Evolutionary conservation across 2,329 filamentous ascomycete species (phyloP).

Genomic region (Microcyclospora pomicola): DNA sequence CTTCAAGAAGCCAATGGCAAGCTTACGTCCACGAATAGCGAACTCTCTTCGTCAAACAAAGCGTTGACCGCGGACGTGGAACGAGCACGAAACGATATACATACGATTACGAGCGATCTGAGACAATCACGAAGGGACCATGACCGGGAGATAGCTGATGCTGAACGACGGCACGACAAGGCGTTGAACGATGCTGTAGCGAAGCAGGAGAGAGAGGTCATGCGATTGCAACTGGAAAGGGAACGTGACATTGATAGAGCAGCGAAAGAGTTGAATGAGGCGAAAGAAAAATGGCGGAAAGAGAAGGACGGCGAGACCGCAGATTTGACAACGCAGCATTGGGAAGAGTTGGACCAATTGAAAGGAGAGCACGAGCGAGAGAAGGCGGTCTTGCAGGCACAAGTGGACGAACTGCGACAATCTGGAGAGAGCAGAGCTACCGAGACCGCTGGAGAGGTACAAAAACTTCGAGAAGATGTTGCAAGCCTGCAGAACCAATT

Average conservation of each 20-base stretch:
- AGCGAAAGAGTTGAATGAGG: slow-evolving; percentile 37
- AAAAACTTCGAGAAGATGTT: slow-evolving; percentile 16
- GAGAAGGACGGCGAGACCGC: slow-evolving; percentile 42
- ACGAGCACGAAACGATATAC: slow-evolving; percentile 19
- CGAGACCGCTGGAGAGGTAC: slow-evolving; percentile 37
- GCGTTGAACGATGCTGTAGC: slow-evolving; percentile 13
- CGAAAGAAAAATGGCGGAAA: slow-evolving; percentile 27
- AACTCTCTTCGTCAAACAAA: slow-evolving; percentile 39
- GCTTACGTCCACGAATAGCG: slow-evolving; percentile 16
- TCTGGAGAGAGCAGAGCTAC: slow-evolving; percentile 43
- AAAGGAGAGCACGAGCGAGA: slow-evolving; percentile 51
- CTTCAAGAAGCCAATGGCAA: background rate
- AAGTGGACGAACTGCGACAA: slow-evolving; percentile 36
- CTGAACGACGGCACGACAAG: slow-evolving; percentile 16
- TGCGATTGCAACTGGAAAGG: slow-evolving; percentile 24
- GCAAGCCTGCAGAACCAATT: slow-evolving; percentile 10
- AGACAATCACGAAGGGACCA: slow-evolving; percentile 20
- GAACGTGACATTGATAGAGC: slow-evolving; percentile 43
- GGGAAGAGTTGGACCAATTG: slow-evolving; percentile 53
- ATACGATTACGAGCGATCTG: slow-evolving; percentile 20
- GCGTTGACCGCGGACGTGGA: slow-evolving; percentile 53
- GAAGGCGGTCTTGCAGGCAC: slow-evolving; percentile 46
- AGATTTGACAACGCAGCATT: slow-evolving; percentile 45
- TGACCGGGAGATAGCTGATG: slow-evolving; percentile 18
- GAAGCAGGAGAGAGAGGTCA: slow-evolving; percentile 18